Percentiles rank a stretch among this genome's conserved stretches.
Evolutionary conservation across 257 asterid genomes (phyloP).

Genomic region (Solanum megistacrolobum): DNA sequence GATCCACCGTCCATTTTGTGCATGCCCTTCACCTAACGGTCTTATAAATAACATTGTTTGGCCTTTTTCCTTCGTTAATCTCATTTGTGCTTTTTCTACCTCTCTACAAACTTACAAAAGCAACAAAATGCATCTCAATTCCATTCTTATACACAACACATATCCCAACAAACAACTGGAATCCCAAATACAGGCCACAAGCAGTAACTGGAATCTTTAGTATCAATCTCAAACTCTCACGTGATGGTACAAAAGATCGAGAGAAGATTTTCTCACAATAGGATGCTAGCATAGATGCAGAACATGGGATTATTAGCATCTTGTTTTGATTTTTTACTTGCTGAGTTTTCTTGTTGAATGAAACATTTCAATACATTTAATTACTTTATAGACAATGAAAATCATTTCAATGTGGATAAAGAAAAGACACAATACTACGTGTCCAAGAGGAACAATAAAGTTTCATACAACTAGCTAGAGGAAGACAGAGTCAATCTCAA

Average conservation of each 20-base stretch:
- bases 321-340: background rate
- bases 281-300: background rate
- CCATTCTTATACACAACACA: background rate
- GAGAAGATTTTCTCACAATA: background rate
- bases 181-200: background rate
- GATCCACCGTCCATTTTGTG: background rate
- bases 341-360: background rate
- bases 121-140: background rate
- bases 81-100: background rate
- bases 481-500: background rate
- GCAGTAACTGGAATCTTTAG: background rate
- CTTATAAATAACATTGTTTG: background rate
- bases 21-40: background rate
- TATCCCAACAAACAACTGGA: background rate
- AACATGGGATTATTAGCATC: background rate
- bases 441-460: background rate
- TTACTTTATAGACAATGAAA: background rate
- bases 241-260: background rate
- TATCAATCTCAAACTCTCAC: background rate
- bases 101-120: background rate
- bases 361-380: background rate
- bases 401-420: background rate
- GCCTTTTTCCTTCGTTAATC: background rate
- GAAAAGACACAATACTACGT: background rate
- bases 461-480: background rate